Base-by-base conservation (phyloP, 2,329 filamentous ascomycete species). In the Sporothrix dimorphospora region DNA sequence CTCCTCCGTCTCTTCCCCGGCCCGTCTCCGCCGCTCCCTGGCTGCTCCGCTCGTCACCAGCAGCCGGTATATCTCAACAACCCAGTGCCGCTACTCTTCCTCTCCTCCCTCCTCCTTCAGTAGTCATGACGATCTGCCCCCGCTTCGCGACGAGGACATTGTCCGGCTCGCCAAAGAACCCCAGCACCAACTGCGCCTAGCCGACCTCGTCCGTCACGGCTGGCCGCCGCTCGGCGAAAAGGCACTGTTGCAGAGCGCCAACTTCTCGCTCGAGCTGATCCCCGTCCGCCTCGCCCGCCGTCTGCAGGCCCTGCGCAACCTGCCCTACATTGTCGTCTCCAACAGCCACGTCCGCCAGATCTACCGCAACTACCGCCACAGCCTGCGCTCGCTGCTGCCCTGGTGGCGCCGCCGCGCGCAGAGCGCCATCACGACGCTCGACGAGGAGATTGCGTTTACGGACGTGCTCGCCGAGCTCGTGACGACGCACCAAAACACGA, bases 251-350 rank as follows among this genome's bases (percentile, higher is more conserved):
- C 90, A 91, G 49, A 98, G 94, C 1, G 96, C 96, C 74, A 97
- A 98, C 83, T 98, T 98, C 83, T 97, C 96, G 14, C 91, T 98
- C 76, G 93, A 91, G 38, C 92, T 98, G 70, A 90, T 98, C 11
- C 96, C 96, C 16, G 92, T 96, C 67, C 93, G 96, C 49, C 90
- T 99, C 34, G 96, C 96, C 34, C 94, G 97, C 80, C 93, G 96
- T 72, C 97, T 99, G 75, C 93, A 97, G 80, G 94, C 94, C 57
- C 86, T 99, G 21, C 91, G 94, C 75, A 97, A 97, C 79, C 89
- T 99, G 9, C 96, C 96, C 0, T 99, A 95, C 81, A 98, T 99
- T 75, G 95, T 99, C 71, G 96, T 99, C 34, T 94, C 95, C n/a
- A 98, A 99, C 80, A 93, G 94, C 0, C 94, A 98, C 80, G 94